Base-by-base conservation (phyloP, 2,329 filamentous ascomycete genomes). In the Hansfordia pulvinata region DNA sequence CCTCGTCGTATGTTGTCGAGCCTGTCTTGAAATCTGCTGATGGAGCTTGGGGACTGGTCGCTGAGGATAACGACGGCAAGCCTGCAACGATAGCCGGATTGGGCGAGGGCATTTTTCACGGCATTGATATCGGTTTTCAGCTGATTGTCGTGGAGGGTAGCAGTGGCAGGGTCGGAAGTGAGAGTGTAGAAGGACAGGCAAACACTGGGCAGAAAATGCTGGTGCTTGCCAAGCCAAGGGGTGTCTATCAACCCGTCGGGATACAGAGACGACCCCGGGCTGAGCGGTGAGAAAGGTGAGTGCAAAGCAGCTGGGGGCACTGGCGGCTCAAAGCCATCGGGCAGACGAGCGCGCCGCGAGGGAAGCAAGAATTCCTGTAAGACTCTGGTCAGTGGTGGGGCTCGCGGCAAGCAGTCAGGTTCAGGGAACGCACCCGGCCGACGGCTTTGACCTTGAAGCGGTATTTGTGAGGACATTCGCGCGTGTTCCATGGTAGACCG, bases 261-360 rank as follows among this genome's bases (percentile, higher is more conserved):
- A 46, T 90, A 96, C 3, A 92, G 65, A 3, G 73, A 62, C 6
- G 88, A 93, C 6, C 67, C 68, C 4, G 86, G 85, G 20, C 81
- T 90, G 17, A 96, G 63, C 1, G 88, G 90, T 3, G 90, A 96
- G 38, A 93, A 74, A 2, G 86, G 83, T 9, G 90, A 96, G 51
- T 96, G 88, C 4, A 93, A 58, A n/a, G 74, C 58, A 32, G 64
- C 56, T 11, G 61, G 53, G 14, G 59, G 49, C 19, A 54, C 50
- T 28, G 63, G 54, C 4, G 53, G 43, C 26, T 67, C 62, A 40
- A 64, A 53, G 29, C 64, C 55, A 24, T 62, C 58, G 11, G 63
- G 66, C 24, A 69, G 53, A 33, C 54, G 57, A 19, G 68, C 67
- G 39, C 63, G 64, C 35, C 71, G 64, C 20, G 66, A 60, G 9